Evolutionary conservation across 2,329 filamentous ascomycete species (phyloP).

Genomic region (Epichloe brachyelytri): DNA sequence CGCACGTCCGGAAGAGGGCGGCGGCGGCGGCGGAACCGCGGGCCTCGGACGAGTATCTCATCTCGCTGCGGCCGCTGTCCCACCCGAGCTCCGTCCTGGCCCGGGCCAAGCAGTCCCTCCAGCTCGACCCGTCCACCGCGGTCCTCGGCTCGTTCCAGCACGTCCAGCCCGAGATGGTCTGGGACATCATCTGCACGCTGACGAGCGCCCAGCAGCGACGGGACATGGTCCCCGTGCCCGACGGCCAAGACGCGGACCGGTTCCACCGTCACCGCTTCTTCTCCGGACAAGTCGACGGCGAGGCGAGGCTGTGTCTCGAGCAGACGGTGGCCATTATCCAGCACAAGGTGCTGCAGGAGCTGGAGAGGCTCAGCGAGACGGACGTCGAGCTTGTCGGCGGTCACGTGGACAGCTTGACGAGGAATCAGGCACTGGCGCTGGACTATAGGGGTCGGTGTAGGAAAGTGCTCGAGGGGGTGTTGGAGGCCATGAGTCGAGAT

Average conservation of each 20-base stretch:
- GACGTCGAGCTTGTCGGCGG: constrained; percentile 30
- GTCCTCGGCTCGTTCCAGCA: constrained; percentile 31
- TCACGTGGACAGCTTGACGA: constrained; percentile 23
- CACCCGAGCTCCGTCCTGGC: constrained; percentile 36
- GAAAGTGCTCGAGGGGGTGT: constrained; percentile 31
- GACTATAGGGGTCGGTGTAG: constrained; percentile 37
- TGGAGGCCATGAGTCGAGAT: constrained; percentile 25
- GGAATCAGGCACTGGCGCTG: constrained; percentile 34
- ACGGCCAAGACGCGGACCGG: constrained; percentile 11
- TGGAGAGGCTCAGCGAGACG: constrained; percentile 33
- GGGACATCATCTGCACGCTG: constrained; percentile 32
- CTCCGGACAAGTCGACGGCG: constrained; percentile 16
- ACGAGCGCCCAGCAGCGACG: constrained; percentile 20
- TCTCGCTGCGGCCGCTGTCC: constrained; percentile 36
- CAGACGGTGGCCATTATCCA: constrained; percentile 28
- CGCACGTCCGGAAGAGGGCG: constrained; percentile 38
- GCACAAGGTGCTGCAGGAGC: constrained; percentile 27
- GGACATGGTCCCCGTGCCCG: constrained; percentile 15
- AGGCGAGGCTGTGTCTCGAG: constrained; percentile 17
- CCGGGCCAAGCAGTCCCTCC: constrained; percentile 24
- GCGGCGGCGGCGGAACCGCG: constrained; percentile 12
- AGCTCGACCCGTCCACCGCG: constrained; percentile 12
- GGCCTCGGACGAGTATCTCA: constrained; percentile 31
- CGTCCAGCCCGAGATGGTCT: constrained; percentile 39
- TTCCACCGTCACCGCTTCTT: constrained; percentile 17